phyloP scores from a whole-genome alignment of 805 yeast genomes.

The Kazachstania taianensis region DNA sequence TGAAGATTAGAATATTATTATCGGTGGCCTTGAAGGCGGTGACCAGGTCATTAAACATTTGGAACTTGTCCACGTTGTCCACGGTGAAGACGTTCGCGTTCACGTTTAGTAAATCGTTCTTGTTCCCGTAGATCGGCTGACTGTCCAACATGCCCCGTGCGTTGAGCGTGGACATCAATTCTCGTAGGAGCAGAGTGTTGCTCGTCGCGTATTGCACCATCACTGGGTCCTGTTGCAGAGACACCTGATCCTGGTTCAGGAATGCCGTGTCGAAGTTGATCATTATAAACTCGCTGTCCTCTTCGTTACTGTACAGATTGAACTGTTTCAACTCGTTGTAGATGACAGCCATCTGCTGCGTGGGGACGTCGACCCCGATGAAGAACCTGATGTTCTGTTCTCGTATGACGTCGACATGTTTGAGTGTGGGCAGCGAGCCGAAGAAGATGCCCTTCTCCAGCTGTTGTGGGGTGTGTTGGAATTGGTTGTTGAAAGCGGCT shows the following conservation, averaged over 20 bases:
- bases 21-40: conserved; percentile 18
- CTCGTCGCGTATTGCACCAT: conserved; percentile 4
- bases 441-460: conserved; percentile 34
- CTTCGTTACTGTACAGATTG: conserved; percentile 11
- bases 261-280: conserved; percentile 29
- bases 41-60: conserved; percentile 23
- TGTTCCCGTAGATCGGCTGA: conserved; percentile 1
- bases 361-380: conserved; percentile 29
- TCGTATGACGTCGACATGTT: conserved; percentile 27
- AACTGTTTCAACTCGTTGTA: conserved; percentile 4
- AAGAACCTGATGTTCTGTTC: conserved; percentile 33
- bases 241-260: background rate
- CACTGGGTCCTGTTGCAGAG: background rate
- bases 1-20: conserved; percentile 17
- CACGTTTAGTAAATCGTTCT: conserved; percentile 7
- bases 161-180: background rate
- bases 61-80: conserved; percentile 14
- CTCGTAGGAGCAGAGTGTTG: conserved; percentile 7
- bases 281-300: conserved; percentile 26
- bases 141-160: conserved; percentile 2
- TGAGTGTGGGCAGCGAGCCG: conserved; percentile 38
- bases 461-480: conserved; percentile 33
- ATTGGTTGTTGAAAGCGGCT: conserved; percentile 3
- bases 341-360: conserved; percentile 25
- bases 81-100: conserved; percentile 10